Conservation (phyloP, 2,329 filamentous ascomycete species). For the Tolypocladium cylindrosporum region DNA sequence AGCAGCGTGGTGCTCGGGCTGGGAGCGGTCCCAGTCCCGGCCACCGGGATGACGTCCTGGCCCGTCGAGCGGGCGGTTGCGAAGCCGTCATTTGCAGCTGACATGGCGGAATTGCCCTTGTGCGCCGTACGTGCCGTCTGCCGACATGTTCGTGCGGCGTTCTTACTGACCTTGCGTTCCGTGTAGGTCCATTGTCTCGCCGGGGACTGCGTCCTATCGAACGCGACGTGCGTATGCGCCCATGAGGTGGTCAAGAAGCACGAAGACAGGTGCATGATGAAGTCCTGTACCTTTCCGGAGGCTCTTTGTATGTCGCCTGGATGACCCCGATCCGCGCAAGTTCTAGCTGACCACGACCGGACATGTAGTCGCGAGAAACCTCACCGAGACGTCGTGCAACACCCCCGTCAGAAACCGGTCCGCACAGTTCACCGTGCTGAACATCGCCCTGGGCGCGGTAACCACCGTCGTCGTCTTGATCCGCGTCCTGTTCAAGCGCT, state of each 20-base stretch:
- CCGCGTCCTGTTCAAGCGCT: conserved; percentile 13
- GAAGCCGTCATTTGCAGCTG: not conserved
- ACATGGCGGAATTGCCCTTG: not conserved
- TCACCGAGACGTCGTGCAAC: not conserved
- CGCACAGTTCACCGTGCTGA: not conserved
- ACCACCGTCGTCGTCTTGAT: conserved; percentile 8
- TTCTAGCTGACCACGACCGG: not conserved
- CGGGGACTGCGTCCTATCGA: not conserved
- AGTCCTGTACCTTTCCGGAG: not conserved
- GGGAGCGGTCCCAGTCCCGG: not conserved
- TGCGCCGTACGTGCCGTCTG: not conserved
- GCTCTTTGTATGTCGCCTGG: not conserved
- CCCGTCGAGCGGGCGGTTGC: not conserved
- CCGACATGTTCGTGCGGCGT: not conserved
- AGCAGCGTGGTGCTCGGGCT: not conserved
- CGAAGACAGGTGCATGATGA: not conserved
- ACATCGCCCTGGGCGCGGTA: conserved; percentile 8
- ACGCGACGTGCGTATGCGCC: not conserved
- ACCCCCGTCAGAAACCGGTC: not conserved
- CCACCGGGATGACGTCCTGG: not conserved
- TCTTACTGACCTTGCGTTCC: not conserved
- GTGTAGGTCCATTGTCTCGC: not conserved
- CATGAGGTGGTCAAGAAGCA: not conserved
- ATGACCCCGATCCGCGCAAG: not conserved
- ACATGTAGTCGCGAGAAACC: not conserved